Evolutionary conservation across 305 asterid genomes (phyloP), one percentile per base, ranked within the genome.

Genomic region (Rubia tinctorum): DNA sequence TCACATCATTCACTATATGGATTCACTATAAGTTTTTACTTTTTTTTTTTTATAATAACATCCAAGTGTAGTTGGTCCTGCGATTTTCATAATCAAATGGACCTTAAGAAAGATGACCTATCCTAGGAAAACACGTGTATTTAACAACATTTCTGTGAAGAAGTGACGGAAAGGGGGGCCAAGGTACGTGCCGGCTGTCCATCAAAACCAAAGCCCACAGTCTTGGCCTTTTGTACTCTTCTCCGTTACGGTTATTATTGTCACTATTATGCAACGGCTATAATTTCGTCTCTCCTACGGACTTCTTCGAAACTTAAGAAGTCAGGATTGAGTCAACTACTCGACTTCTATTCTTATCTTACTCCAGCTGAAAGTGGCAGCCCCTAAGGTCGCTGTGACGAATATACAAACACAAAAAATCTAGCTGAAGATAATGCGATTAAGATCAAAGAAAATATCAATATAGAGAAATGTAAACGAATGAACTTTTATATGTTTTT

Each of bases 261-360:
- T 66, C 55, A 49, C 25, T 66, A 66, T 10, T 10, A 5, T 2
- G n/a, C 25, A 66, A 66, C 71, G 71, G 71, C 71, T 66, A 66
- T 1, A n/a, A 42, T 42, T 58, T 66, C 47, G 53, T 66, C 55
- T 34, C 55, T 42, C 2, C 13, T 63, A 34, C 5, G 20, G 20
- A 62, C 40, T 60, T 60, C 17, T 23, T 30, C 17, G 37, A 5
- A 20, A 8, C 20, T 15, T 51, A 2, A 27, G 30, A 27, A 27
- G 30, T 27, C 2, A 8, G 58, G 20, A 51, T 51, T 51, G 8
- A 53, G 60, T 53, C 23, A 53, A 18, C 60, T 53, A 18, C 25
- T 53, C 23, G 18, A 18, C 60, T 53, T 53, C 25, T 53, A 53
- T 34, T 34, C 39, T 5, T 27, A 27, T 27, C 30, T 27, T 27